Conservation (phyloP, 371 early-diverging fungal genomes). For the Umbelopsis sp. region DNA sequence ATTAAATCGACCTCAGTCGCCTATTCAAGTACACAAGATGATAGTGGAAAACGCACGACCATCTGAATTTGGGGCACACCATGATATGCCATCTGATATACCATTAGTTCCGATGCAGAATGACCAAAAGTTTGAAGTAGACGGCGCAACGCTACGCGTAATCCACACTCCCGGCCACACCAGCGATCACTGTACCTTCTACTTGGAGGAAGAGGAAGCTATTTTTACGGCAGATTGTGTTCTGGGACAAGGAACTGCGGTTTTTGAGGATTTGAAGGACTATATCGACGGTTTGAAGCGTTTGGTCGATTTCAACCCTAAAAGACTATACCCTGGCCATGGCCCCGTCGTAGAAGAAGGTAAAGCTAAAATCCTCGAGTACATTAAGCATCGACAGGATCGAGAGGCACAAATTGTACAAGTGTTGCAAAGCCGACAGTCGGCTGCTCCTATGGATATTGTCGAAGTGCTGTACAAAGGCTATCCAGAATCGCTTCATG, state of each 20-base stretch:
- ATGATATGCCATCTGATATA: slow-evolving; percentile 34
- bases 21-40: slow-evolving; percentile 43
- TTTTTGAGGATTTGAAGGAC: slow-evolving; percentile 73
- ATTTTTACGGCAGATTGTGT: slow-evolving; percentile 86
- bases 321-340: slow-evolving; percentile 72
- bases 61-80: slow-evolving; percentile 10
- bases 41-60: slow-evolving; percentile 20
- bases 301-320: slow-evolving; percentile 42
- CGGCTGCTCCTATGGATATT: slow-evolving; percentile 57
- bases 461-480: slow-evolving; percentile 65
- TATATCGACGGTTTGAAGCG: slow-evolving; percentile 69
- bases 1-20: slow-evolving; percentile 22
- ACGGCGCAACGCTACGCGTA: slow-evolving; percentile 65
- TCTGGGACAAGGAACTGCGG: slow-evolving; percentile 82
- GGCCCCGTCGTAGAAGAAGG: slow-evolving; percentile 80
- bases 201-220: slow-evolving; percentile 69
- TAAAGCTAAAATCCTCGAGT: slow-evolving; percentile 58
- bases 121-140: slow-evolving; percentile 56
- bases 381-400: slow-evolving; percentile 75
- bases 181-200: slow-evolving; percentile 78
- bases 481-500: slow-evolving; percentile 58
- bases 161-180: slow-evolving; percentile 87
- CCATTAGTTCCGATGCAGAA: slow-evolving; percentile 42
- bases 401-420: slow-evolving; percentile 77
- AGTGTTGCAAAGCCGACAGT: slow-evolving; percentile 36